Evolutionary conservation across 495 filamentous ascomycete species (phyloP).

Genomic region (Viridothelium virens): DNA sequence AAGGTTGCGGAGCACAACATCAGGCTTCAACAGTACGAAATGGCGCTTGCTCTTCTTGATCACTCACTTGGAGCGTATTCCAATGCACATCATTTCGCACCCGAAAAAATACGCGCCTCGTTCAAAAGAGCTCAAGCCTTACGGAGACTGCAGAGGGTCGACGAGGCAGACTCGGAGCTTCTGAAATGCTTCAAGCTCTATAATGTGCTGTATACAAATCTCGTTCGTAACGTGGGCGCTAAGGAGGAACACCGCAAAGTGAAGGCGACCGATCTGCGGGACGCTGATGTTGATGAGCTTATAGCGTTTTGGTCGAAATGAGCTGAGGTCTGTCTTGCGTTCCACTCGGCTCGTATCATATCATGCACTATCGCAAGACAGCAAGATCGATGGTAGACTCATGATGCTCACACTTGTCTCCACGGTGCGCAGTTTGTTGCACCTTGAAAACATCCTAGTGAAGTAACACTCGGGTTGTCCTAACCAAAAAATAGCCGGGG

Average conservation of each 20-base stretch:
- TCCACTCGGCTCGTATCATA: too few relatives aligned
- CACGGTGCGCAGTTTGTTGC: too few relatives aligned
- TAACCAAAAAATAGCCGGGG: too few relatives aligned
- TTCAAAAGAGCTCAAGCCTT: neutral
- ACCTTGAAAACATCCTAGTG: too few relatives aligned
- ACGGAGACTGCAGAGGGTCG: neutral
- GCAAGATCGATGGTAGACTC: too few relatives aligned
- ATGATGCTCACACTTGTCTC: too few relatives aligned
- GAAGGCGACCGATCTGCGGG: neutral
- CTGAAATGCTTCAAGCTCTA: neutral
- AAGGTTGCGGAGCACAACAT: constrained; percentile 2
- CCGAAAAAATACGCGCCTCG: constrained; percentile 1
- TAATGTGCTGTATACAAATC: constrained; percentile 1
- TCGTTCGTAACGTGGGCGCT: neutral
- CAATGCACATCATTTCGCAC: neutral
- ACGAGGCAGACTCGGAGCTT: neutral
- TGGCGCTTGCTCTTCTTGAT: neutral
- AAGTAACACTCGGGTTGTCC: too few relatives aligned
- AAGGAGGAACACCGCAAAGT: neutral
- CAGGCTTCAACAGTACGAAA: neutral
- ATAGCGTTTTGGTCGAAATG: constrained; percentile 4
- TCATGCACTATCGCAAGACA: too few relatives aligned
- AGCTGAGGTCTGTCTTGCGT: neutral
- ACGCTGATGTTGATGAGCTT: neutral
- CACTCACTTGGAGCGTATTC: neutral